Percentiles rank a stretch among this genome's conserved stretches.
These are phyloP conservation scores for Rhizodiscina lignyota DNA, from an alignment of 495 filamentous ascomycete genomes.

Conservation along the genomic window DNA sequence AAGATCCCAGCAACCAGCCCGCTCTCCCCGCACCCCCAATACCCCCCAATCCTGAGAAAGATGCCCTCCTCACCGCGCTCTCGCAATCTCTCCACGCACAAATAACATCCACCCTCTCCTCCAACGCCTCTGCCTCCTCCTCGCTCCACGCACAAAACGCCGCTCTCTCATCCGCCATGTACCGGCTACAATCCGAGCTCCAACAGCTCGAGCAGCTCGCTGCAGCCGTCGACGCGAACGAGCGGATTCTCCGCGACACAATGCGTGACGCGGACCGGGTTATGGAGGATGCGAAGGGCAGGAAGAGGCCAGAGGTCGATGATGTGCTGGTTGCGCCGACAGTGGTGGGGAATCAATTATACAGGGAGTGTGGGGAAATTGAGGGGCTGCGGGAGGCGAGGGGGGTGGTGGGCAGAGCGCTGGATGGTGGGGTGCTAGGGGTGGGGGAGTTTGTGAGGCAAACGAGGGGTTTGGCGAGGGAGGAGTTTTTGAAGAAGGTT, in stretches of 20 bases:
- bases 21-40: conserved; percentile 59
- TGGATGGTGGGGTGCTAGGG: conserved; percentile 65
- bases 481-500: conserved; percentile 83
- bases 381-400: conserved; percentile 67
- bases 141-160: conserved; percentile 64
- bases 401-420: conserved; percentile 64
- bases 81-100: conserved; percentile 49
- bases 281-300: conserved; percentile 44
- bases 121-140: conserved; percentile 52
- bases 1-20: conserved; percentile 18
- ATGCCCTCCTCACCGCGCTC: conserved; percentile 65
- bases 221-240: conserved; percentile 56
- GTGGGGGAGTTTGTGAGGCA: conserved; percentile 72
- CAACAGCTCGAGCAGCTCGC: conserved; percentile 50
- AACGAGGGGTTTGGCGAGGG: conserved; percentile 67
- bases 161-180: conserved; percentile 52
- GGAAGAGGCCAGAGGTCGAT: conserved; percentile 52
- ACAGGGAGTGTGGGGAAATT: conserved; percentile 74
- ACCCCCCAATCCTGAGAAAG: conserved; percentile 93
- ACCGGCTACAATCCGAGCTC: conserved; percentile 53
- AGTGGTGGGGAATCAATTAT: conserved; percentile 83
- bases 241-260: conserved; percentile 54
- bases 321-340: conserved; percentile 86
- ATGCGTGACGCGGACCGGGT: conserved; percentile 66
- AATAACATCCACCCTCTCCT: conserved; percentile 41